Base-by-base conservation (phyloP, 108 stramenopile genomes). In the Skeletonema potamos region DNA sequence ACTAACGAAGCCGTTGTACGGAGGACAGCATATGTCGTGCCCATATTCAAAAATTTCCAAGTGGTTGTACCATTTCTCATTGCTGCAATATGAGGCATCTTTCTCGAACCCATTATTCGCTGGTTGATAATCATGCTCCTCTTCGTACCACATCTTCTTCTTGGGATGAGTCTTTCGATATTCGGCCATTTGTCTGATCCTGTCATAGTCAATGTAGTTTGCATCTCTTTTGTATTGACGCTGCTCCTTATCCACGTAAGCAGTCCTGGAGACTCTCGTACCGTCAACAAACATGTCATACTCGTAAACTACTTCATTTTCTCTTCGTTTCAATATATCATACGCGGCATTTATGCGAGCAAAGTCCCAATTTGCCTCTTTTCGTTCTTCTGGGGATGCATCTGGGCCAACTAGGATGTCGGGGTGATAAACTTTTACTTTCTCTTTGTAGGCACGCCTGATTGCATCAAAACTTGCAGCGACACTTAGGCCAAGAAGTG, bases 321-420 rank as follows among this genome's bases (percentile, higher is more conserved):
- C 69, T 26, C 1, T 73, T 20, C 72, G 18, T 46, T 70, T 70
- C n/a, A 70, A 37, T 10, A 70, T 46, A 6, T 70, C 73, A 15
- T 70, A 74, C 17, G 73, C 73, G 9, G 67, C 67, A 18, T 69
- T 74, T 3, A 74, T 62, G 15, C 73, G 68, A 20, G 73, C 73
- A 62, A 74, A 74, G 22, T 69, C 68, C 64, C 54, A 30, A 29
- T 70, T 74, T n/a, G 73, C 73, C 24, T 43, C 20, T 63, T 62
- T 29, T 34, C 68, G 57, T 36, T 74, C 73, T 17, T 74, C 73
- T 17, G 32, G 36, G 0, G 67, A 30, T 11, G 73, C 55, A 62
- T 74, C 73, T 1, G 73, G 57, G 30, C 68, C 41, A 27, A 74
- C 37, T 15, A 43, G 9, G 0, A 54, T 43, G n/a, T 74, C 73